Evolutionary conservation across 176 grass and related monocot genomes (phyloP), one percentile per base, ranked within the genome.

Genomic region (Carex kokanica): DNA sequence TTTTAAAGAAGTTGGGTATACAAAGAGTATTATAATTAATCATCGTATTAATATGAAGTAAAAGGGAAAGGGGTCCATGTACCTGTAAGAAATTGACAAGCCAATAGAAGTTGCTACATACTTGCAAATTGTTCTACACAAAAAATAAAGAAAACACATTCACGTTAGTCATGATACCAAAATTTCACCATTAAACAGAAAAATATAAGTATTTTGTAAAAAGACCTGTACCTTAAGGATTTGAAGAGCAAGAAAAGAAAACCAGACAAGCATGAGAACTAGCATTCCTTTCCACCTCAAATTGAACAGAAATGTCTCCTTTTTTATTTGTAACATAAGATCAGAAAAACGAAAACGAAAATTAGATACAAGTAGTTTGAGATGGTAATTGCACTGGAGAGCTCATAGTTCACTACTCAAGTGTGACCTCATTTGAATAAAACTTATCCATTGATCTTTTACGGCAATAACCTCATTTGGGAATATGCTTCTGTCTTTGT

Each of bases 51-150:
- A 80, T 60, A 60, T 40, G 62, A 63, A 47, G 9, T 54, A 80
- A 51, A 56, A 78, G 15, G 16, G 23, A 73, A 79, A 43, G 27
- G 36, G 49, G 7, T 52, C 49, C 24, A 52, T 49, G 64, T 51
- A 96, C 97, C 93, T 99, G 97, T 51, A 99, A 60, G 78, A 99
- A 17, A 60, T 93, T 96, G 78, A 96, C 29, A 38, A 79, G 72
- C 97, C 97, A 99, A 83, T 94, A 99, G 88, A 93, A 82, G 86
- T 83, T 83, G 78, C 97, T 88, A 85, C 97, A 99, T 56, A 86
- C 82, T 92, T 88, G 60, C 7, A 90, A 88, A 83, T 90, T 82
- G 60, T 88, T 94, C 97, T 99, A 91, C 70, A 52, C 31, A 10
- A 72, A 87, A 68, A 18, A 47, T 32, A 57, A 18, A 18, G 10